A percentile compares a stretch with the other conserved stretches of the same genome.
phyloP scores from a whole-genome alignment of 2,329 filamentous ascomycete genomes.

The Leptographium radiaticola region DNA sequence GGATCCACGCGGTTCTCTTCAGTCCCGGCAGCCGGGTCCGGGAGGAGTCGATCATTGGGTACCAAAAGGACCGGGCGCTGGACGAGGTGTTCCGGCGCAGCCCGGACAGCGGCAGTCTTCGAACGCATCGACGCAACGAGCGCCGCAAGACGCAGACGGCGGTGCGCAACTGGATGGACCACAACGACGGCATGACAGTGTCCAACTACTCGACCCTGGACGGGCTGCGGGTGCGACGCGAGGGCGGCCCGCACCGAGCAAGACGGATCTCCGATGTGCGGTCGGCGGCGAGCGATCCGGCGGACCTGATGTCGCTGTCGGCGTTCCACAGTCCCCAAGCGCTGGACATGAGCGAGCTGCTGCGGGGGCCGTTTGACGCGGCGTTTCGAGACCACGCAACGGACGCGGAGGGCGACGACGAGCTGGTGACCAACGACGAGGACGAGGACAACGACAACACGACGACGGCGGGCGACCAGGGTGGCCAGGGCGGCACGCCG shows the following conservation, averaged over 20 bases:
- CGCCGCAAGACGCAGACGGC: conserved; percentile 65
- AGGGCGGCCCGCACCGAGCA: conserved; percentile 29
- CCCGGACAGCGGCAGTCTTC: conserved; percentile 49
- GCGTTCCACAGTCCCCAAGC: conserved; percentile 20
- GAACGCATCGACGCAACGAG: conserved; percentile 47
- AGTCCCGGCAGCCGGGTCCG: conserved; percentile 60
- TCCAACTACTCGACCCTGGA: conserved; percentile 38
- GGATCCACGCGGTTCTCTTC: conserved; percentile 50
- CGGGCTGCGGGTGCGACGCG: conserved; percentile 34
- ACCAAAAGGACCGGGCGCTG: conserved; percentile 76
- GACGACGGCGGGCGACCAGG: conserved; percentile 6
- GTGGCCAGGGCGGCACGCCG: not conserved
- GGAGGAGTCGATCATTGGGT: conserved; percentile 78
- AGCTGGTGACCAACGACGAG: conserved; percentile 72
- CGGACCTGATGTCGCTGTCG: conserved; percentile 41
- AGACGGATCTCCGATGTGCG: conserved; percentile 41
- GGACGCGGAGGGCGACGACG: conserved; percentile 80
- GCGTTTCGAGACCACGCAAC: conserved; percentile 54
- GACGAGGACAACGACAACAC: conserved; percentile 28
- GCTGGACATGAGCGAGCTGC: not conserved
- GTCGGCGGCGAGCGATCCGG: conserved; percentile 51
- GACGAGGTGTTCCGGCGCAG: conserved; percentile 79
- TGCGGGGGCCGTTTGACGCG: conserved; percentile 17
- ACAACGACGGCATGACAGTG: conserved; percentile 38
- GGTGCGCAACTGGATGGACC: conserved; percentile 85